Evolutionary conservation across 2,329 filamentous ascomycete species (phyloP).

Genomic region (Colletotrichum echinochloae): DNA sequence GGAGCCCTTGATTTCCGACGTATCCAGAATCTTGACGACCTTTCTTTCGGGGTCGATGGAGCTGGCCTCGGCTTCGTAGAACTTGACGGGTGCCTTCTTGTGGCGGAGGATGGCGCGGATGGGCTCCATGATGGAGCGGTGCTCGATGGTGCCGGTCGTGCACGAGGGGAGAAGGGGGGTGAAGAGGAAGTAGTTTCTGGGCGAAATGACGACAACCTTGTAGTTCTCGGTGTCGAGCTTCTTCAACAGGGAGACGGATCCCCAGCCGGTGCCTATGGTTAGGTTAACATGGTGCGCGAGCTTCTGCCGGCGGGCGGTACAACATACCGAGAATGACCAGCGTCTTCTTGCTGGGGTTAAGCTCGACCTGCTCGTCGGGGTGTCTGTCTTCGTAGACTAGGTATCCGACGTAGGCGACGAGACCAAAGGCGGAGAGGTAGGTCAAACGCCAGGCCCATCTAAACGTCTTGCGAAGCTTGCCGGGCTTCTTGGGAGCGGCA

Average conservation of each 20-base stretch:
- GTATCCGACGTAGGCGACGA: conserved; percentile 80
- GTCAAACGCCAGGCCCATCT: conserved; percentile 87
- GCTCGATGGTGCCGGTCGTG: conserved; percentile 96
- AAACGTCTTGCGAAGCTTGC: conserved; percentile 76
- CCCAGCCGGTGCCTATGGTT: conserved; percentile 89
- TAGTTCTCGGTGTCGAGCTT: conserved; percentile 99
- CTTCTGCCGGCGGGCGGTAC: conserved; percentile 5
- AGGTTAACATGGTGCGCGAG: conserved; percentile 35
- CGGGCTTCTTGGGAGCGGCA: conserved; percentile 60
- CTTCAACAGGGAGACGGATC: conserved; percentile 93
- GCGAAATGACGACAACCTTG: conserved; percentile 97
- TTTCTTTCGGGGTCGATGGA: conserved; percentile 95
- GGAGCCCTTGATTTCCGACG: conserved; percentile 90
- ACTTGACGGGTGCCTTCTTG: conserved; percentile 94
- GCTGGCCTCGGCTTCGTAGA: conserved; percentile 97
- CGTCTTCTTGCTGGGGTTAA: conserved; percentile 94
- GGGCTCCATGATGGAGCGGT: conserved; percentile 99
- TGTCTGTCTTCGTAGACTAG: conserved; percentile 85
- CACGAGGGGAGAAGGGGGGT: conserved; percentile 97
- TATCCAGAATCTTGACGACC: conserved; percentile 89
- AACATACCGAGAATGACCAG: conserved; percentile 88
- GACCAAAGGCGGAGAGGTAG: conserved; percentile 78
- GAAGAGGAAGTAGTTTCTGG: conserved; percentile 99
- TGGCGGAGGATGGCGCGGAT: conserved; percentile 95
- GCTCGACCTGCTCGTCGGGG: conserved; percentile 80